phyloP scores from a whole-genome alignment of 148 eudicot genomes.

The Rhododendron griersonianum region DNA sequence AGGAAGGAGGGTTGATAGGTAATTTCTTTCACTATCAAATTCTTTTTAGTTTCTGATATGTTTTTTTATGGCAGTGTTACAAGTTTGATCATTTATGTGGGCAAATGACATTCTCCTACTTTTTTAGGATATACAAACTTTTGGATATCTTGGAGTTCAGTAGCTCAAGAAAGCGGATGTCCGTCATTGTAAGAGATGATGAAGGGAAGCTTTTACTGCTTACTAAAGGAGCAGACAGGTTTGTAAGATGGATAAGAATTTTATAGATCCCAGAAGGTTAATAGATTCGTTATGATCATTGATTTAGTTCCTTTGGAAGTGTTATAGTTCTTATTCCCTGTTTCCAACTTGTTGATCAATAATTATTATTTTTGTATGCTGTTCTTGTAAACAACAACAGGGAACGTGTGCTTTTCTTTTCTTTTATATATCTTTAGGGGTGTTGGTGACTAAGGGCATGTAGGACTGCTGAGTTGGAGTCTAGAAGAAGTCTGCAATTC shows the following conservation, averaged over 20 bases:
- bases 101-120: neutral
- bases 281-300: neutral
- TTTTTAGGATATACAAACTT: constrained; percentile 37
- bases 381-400: neutral
- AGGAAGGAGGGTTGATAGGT: constrained; percentile 42
- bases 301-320: neutral
- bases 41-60: neutral
- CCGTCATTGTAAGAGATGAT: constrained; percentile 45
- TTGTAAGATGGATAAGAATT: constrained; percentile 9
- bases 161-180: constrained; percentile 73
- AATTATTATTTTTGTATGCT: neutral
- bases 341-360: neutral
- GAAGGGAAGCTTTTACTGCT: constrained; percentile 48
- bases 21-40: neutral
- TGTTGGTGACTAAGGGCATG: neutral
- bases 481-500: neutral
- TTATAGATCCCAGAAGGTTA: neutral
- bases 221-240: constrained; percentile 78
- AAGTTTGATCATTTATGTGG: neutral
- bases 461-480: neutral
- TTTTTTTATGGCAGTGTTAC: neutral
- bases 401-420: neutral
- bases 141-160: constrained; percentile 55
- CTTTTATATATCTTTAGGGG: neutral
- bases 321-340: neutral